Percentiles rank a stretch among this genome's conserved stretches.
phyloP scores from a whole-genome alignment of 345 rosid genomes.

The Ailanthus altissimus region DNA sequence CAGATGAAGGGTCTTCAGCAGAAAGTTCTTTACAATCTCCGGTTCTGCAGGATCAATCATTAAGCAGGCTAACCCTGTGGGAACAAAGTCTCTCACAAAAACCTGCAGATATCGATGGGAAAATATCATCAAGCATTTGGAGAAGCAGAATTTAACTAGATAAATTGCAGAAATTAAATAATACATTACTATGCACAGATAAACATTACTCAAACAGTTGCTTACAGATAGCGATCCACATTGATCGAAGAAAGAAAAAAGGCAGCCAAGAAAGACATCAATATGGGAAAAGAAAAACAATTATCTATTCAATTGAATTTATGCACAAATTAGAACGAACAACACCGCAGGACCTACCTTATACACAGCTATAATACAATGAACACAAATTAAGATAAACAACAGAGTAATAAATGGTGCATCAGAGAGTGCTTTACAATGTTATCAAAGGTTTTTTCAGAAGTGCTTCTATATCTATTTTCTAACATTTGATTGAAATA shows the following conservation, averaged over 20 bases:
- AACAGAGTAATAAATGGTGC: not conserved
- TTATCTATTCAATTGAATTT: not conserved
- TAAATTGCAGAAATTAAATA: not conserved
- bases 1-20: constrained; percentile 51
- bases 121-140: not conserved
- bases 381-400: not conserved
- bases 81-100: constrained; percentile 58
- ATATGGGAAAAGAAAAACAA: not conserved
- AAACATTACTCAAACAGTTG: not conserved
- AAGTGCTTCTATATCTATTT: not conserved
- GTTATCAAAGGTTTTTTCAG: not conserved
- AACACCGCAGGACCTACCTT: not conserved
- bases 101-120: constrained; percentile 31
- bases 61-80: constrained; percentile 47
- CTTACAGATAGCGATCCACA: not conserved
- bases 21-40: constrained; percentile 50
- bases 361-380: not conserved
- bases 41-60: constrained; percentile 41
- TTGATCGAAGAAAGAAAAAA: not conserved
- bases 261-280: not conserved
- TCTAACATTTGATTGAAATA: not conserved
- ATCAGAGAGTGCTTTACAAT: not conserved
- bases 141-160: not conserved
- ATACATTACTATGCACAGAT: not conserved
- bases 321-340: not conserved